These are phyloP conservation scores for Vaccinium macrocarpon DNA, from an alignment of 148 eudicot species.

Conservation along the genomic window DNA sequence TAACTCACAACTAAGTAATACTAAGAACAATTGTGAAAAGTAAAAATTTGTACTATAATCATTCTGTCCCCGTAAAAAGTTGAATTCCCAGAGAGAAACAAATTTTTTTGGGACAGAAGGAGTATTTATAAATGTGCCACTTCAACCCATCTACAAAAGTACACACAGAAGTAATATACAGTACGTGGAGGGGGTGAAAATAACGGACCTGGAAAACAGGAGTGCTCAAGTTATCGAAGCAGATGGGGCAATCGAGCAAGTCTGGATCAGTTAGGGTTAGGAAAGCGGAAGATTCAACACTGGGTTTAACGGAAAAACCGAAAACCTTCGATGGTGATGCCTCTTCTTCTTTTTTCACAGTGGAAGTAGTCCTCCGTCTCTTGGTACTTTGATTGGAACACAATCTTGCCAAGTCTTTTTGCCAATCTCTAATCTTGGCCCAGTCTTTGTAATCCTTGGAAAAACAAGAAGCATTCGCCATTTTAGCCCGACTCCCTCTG, in stretches of 20 bases:
- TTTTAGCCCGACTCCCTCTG: no score
- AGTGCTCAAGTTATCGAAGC: conserved; percentile 43
- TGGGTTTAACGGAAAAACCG: background rate
- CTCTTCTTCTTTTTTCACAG: background rate
- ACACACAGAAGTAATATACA: background rate
- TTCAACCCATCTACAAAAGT: background rate
- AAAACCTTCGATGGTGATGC: background rate
- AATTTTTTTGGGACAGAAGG: no score
- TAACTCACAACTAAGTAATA: no score
- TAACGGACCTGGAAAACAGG: conserved; percentile 72
- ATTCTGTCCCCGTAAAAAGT: no score
- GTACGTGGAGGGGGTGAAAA: background rate
- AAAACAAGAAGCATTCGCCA: no score
- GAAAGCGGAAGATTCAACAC: conserved; percentile 17
- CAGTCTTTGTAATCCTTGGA: no score
- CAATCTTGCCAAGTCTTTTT: background rate
- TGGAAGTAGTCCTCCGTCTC: background rate
- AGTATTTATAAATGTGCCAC: no score
- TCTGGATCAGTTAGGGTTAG: conserved; percentile 64
- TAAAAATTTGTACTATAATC: no score
- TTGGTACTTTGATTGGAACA: background rate
- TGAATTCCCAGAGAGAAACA: no score
- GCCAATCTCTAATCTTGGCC: background rate
- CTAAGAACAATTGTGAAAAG: no score
- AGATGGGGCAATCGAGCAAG: conserved; percentile 77